Base-by-base conservation (phyloP, 2,329 filamentous ascomycete species). In the Cytospora schulzeri region DNA sequence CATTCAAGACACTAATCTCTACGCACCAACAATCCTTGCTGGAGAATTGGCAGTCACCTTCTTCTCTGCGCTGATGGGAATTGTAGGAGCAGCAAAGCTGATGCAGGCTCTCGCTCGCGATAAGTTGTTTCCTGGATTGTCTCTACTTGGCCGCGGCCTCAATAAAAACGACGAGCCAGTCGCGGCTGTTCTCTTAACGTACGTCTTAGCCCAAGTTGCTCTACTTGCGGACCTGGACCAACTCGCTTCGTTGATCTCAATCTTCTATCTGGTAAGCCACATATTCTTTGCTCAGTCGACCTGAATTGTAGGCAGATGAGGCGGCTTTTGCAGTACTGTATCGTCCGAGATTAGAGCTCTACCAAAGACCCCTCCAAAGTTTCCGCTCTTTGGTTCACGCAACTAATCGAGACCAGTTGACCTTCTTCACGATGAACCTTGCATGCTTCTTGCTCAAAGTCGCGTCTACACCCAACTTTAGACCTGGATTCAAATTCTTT, bases 401-500 rank as follows among this genome's bases (percentile, higher is more conserved):
- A 41, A 33, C 69, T 72, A 59, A 72, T 59, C 11, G 28, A 14
- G n/a, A 8, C 24, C 51, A 86, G 82, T 94, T 96, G 89, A 96
- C 92, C 0, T 96, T 96, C 72, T 85, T 96, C 58, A 91, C 94
- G 50, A 95, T 91, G 76, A 96, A 96, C 68, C 77, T 96, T 11
- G 92, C 92, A 8, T 96, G 92, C 70, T 96, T 96, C 71, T 79
- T 96, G 1, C 82, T 96, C 62, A 94, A 94, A 74, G 89, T 96
- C 63, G 90, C 91, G 1, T 94, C 92, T 0, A 92, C 92, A 0
- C 92, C 92, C 4, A 96, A 96, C 73, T 96, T 96, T 70, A 83
- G 92, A 28, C 92, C 92, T 0, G 92, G 90, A 0, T 96, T 96
- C 76, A 90, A 92, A 72, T 94, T 93, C 73, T 96, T 96, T 78